phyloP scores from a whole-genome alignment of 495 filamentous ascomycete species.

The Xylaria scruposa region DNA sequence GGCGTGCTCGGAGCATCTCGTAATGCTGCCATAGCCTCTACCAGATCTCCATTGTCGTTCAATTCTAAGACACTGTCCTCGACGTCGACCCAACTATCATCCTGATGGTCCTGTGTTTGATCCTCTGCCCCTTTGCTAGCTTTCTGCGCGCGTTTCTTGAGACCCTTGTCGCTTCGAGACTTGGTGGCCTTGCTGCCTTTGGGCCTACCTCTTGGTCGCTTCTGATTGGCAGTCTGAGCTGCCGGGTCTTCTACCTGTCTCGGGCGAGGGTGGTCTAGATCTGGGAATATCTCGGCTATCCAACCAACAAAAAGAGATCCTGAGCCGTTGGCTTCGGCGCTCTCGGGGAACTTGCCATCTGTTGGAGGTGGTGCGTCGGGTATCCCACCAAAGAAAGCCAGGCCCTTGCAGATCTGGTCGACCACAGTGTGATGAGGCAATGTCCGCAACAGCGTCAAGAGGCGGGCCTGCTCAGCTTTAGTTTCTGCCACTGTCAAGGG shows the following conservation, averaged over 20 bases:
- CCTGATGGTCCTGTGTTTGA: constrained; percentile 37
- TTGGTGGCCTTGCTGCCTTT: constrained; percentile 60
- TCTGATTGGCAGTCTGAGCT: constrained; percentile 36
- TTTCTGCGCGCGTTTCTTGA: constrained; percentile 51
- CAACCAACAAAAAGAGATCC: constrained; percentile 64
- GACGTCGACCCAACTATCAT: constrained; percentile 45
- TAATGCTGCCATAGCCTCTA: constrained; percentile 32
- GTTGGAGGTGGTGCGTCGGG: constrained; percentile 60
- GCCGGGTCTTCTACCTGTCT: constrained; percentile 27
- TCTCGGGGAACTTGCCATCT: constrained; percentile 59
- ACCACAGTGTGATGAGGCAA: constrained; percentile 60
- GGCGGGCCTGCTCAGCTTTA: constrained; percentile 61
- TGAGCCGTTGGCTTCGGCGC: constrained; percentile 59
- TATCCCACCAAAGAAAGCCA: constrained; percentile 64
- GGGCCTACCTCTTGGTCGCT: constrained; percentile 55
- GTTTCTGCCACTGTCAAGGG: constrained; percentile 55
- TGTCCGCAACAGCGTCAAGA: constrained; percentile 59
- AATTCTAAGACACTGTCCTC: constrained; percentile 38
- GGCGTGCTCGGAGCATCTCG: constrained; percentile 34
- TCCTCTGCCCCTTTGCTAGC: constrained; percentile 28
- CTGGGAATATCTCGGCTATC: constrained; percentile 64
- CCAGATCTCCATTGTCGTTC: constrained; percentile 36
- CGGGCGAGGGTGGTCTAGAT: constrained; percentile 37
- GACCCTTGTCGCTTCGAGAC: constrained; percentile 56
- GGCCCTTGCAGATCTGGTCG: constrained; percentile 63